Conservation (phyloP, 306 rosid genomes). For the Urtica urens region DNA sequence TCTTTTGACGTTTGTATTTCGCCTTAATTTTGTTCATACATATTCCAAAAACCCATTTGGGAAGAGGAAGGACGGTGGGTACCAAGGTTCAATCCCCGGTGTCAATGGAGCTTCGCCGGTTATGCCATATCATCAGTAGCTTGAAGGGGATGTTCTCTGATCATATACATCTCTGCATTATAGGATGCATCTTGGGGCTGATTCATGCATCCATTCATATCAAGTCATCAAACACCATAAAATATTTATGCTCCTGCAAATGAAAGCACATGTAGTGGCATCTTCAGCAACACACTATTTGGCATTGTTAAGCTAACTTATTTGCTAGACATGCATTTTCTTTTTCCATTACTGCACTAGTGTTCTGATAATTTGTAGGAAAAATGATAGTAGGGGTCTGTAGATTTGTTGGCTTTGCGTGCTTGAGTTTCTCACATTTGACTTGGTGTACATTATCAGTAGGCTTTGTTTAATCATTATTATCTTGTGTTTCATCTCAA, state of each 20-base stretch:
- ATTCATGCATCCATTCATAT: slow-evolving; percentile 96
- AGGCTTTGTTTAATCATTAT: slow-evolving; percentile 38
- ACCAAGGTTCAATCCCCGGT: slow-evolving; percentile 38
- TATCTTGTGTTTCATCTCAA: slow-evolving; percentile 9
- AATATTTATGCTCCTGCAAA: slow-evolving; percentile 49
- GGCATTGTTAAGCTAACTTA: slow-evolving; percentile 46
- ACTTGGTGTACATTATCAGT: slow-evolving; percentile 36
- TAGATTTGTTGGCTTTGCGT: slow-evolving; percentile 37
- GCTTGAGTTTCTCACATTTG: slow-evolving; percentile 29
- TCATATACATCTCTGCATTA: slow-evolving; percentile 57
- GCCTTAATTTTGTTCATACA: slow-evolving; percentile 53
- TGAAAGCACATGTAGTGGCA: slow-evolving; percentile 79
- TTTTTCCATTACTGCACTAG: slow-evolving; percentile 42
- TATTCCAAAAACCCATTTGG: slow-evolving; percentile 96
- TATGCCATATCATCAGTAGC: slow-evolving; percentile 61
- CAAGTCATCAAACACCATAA: slow-evolving; percentile 83
- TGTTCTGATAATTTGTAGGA: slow-evolving; percentile 34
- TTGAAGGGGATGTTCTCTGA: slow-evolving; percentile 84
- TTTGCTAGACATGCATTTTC: slow-evolving; percentile 71
- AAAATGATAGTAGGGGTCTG: slow-evolving; percentile 56
- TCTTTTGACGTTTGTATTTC: slow-evolving; percentile 12
- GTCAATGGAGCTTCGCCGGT: slow-evolving; percentile 64
- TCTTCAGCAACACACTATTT: slow-evolving; percentile 75
- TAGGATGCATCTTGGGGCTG: slow-evolving; percentile 99
- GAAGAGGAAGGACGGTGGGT: slow-evolving; percentile 65